Evolutionary conservation across 306 rosid species (phyloP), one percentile per base, ranked within the genome.

Genomic region (Castanea sativa): DNA sequence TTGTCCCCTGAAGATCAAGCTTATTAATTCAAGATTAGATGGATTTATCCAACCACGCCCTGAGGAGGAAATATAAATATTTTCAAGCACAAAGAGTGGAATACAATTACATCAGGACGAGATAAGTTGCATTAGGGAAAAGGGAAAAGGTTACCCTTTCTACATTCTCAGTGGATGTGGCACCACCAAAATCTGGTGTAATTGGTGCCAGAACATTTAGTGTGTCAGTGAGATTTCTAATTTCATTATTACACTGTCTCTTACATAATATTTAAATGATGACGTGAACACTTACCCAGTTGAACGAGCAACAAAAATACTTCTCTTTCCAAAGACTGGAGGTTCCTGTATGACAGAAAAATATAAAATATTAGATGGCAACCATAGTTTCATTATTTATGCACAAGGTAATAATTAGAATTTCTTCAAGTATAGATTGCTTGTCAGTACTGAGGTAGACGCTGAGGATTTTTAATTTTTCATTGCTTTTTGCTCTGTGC

Each of bases 291-390:
- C 91, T 88, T 87, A 92, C 99, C 99, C 94, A 69, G 81, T 87
- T 69, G 94, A 79, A 73, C 96, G 92, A 77, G 78, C 88, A 55
- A 89, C 85, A 57, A 91, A 95, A 78, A 95, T 91, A 91, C 97
- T 91, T 80, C 88, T 93, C 88, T 95, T 95, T 76, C 99, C 98
- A 76, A 95, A 95, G 72, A 95, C 90, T 38, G 99, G 99, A 81
- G 99, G 97, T 70, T 95, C 99, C 99, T 95, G 90, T 78, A 74
- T 49, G 77, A 87, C 67, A 78, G 57, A 85, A n/a, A 55, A 23
- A 57, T 8, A 20, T 14, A 30, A 81, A 55, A 63, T 27, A 74
- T 64, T 65, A 83, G 82, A 74, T 68, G 73, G 51, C 58, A 29
- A 69, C 69, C 51, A 74, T 5, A 80, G 70, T 41, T 69, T 78